phyloP scores from a whole-genome alignment of 2,329 filamentous ascomycete species.

The Beauveria australis region DNA sequence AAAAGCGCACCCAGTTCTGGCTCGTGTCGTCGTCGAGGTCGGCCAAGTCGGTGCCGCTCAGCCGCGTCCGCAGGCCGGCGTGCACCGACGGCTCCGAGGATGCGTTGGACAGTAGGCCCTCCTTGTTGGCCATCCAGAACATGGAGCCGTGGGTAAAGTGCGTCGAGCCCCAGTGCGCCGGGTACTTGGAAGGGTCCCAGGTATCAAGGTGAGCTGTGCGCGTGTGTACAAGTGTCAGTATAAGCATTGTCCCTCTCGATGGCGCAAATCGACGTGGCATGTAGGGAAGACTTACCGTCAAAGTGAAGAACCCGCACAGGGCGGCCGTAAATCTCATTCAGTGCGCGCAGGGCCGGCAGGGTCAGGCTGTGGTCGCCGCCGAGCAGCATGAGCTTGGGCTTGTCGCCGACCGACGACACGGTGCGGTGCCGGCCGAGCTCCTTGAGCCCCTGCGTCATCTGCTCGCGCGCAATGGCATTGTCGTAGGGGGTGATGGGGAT shows the following conservation, averaged over 20 bases:
- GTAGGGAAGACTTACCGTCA: conserved; percentile 35
- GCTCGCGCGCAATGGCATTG: conserved; percentile 69
- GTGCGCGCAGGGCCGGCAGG: conserved; percentile 59
- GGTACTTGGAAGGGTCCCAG: conserved; percentile 77
- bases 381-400: conserved; percentile 56
- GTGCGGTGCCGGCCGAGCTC: conserved; percentile 50
- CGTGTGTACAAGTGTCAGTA: neutral
- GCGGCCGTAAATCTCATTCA: conserved; percentile 52
- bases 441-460: conserved; percentile 75
- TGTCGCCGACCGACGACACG: conserved; percentile 25
- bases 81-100: conserved; percentile 61
- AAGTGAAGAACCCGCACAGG: conserved; percentile 67
- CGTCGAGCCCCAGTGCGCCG: conserved; percentile 55
- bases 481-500: conserved; percentile 83
- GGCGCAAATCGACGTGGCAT: no score
- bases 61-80: conserved; percentile 70
- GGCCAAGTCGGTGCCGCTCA: conserved; percentile 53
- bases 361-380: conserved; percentile 68
- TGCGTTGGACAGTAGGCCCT: conserved; percentile 66
- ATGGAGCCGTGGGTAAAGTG: conserved; percentile 85
- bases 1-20: conserved; percentile 69
- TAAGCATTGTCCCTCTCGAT: neutral
- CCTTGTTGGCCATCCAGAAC: conserved; percentile 81
- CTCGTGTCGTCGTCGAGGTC: conserved; percentile 62
- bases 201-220: conserved; percentile 62